These are phyloP conservation scores for Phyllostachys edulis DNA, from an alignment of 176 grass and related monocot species.

Conservation along the genomic window DNA sequence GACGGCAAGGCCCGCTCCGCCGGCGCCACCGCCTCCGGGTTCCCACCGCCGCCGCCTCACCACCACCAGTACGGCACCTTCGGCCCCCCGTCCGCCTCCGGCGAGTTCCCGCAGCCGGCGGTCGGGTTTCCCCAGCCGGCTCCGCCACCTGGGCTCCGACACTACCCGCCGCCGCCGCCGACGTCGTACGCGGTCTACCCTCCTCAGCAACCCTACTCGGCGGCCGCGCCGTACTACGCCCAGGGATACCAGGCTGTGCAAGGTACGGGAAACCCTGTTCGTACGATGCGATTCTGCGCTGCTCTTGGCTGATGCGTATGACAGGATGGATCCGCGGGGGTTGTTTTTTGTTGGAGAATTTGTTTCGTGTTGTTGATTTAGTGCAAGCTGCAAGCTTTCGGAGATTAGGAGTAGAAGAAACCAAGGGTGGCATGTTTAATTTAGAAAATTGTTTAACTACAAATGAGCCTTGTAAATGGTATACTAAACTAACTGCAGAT, in stretches of 20 bases:
- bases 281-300: not conserved
- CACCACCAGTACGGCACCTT: constrained; percentile 81
- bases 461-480: not conserved
- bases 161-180: constrained; percentile 26
- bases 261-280: constrained; percentile 44
- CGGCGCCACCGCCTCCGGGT: constrained; percentile 21
- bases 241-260: constrained; percentile 69
- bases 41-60: constrained; percentile 38
- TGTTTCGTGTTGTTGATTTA: not conserved
- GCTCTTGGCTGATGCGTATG: not conserved
- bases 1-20: constrained; percentile 36
- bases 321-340: not conserved
- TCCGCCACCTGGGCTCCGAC: constrained; percentile 36
- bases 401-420: not conserved
- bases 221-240: constrained; percentile 56
- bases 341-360: not conserved
- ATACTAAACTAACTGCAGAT: not conserved
- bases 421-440: not conserved
- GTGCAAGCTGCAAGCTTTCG: not conserved
- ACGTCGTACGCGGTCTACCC: constrained; percentile 40
- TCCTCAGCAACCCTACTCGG: constrained; percentile 49
- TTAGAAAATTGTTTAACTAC: not conserved
- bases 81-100: constrained; percentile 26
- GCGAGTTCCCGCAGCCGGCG: constrained; percentile 52
- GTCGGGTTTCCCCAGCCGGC: constrained; percentile 77